These are phyloP conservation scores for Penicillium nucicola DNA, from an alignment of 495 filamentous ascomycete species.

Conservation along the genomic window DNA sequence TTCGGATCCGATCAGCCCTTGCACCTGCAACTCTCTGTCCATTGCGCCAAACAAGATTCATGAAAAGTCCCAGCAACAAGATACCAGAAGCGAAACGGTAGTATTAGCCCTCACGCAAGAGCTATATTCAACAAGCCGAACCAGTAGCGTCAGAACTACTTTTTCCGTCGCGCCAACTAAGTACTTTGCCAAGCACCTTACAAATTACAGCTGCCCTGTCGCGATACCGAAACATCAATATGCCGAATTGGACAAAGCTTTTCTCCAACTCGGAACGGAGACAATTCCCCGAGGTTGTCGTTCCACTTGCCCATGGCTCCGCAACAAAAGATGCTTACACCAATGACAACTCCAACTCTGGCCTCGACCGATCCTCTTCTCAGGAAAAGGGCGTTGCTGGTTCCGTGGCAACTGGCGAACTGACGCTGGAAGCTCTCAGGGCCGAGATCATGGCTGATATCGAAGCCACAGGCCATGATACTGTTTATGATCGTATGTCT, in stretches of 20 bases:
- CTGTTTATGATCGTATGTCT: constrained; percentile 54
- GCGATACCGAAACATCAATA: constrained; percentile 6
- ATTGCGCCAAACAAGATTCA: constrained; percentile 6
- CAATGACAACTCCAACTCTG: constrained; percentile 16
- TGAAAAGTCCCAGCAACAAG: neutral
- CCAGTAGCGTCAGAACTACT: neutral
- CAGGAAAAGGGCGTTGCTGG: constrained; percentile 33
- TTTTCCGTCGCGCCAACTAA: constrained; percentile 5
- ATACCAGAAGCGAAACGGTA: constrained; percentile 1
- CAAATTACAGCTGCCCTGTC: constrained; percentile 4
- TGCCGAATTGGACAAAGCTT: constrained; percentile 34
- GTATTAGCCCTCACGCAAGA: constrained; percentile 2
- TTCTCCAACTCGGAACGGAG: constrained; percentile 41
- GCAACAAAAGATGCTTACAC: constrained; percentile 13
- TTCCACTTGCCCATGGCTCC: constrained; percentile 37
- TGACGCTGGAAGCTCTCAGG: constrained; percentile 47
- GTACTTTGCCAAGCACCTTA: constrained; percentile 5
- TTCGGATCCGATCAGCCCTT: constrained; percentile 5
- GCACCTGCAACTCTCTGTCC: constrained; percentile 5
- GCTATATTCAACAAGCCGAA: neutral
- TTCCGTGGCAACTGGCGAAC: constrained; percentile 22
- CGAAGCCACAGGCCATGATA: constrained; percentile 42
- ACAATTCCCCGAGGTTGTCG: constrained; percentile 43
- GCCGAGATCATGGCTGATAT: constrained; percentile 48
- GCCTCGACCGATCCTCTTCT: constrained; percentile 27